Base-by-base conservation (phyloP, 2,329 filamentous ascomycete species). In the Microdochium bolleyi region DNA sequence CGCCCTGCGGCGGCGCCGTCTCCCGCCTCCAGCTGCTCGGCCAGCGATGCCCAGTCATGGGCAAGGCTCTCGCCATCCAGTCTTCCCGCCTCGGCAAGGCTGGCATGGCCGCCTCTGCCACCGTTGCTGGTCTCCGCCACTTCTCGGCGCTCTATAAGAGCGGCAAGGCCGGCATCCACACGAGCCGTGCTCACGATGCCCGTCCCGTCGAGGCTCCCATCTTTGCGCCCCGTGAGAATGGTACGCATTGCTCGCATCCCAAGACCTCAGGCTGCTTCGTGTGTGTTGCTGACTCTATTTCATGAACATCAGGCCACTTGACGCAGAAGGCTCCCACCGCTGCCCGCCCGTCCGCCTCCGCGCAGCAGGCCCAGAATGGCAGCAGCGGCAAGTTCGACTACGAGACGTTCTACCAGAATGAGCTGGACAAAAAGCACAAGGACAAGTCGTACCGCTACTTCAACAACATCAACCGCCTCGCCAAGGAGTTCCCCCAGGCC, bases 401-500 rank as follows among this genome's bases (percentile, higher is more conserved):
- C 65, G 85, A 96, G 64, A 82, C 70, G 49, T 99, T 96, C 72
- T 99, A 97, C 74, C 75, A 85, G 59, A 76, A 76, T 56, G 92
- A 99, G 70, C 74, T 99, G 61, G 90, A 96, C 63, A 97, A 96
- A 82, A 99, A 99, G 77, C 94, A 96, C 80, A 92, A 95, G 79
- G 94, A 99, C 80, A 97, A 96, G 77, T 96, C 92, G 51, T 99
- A 99, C 77, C 89, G 94, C 66, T 97, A 97, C 77, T 99, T 99
- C 79, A 99, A 99, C 80, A 99, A 99, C 78, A 99, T 99, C 83
- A 99, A 99, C 67, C 91, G 94, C 34, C 80, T 99, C 56, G 94
- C 94, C 60, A 89, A 94, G 74, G 90, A 97, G 59, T 99, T 99
- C 58, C 94, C 94, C 27, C 89, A 88, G 58, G 94, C 94, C 48